Evolutionary conservation across 768 basidiomycete species (phyloP), one percentile per base, ranked within the genome.

Genomic region (Auricularia cornea): DNA sequence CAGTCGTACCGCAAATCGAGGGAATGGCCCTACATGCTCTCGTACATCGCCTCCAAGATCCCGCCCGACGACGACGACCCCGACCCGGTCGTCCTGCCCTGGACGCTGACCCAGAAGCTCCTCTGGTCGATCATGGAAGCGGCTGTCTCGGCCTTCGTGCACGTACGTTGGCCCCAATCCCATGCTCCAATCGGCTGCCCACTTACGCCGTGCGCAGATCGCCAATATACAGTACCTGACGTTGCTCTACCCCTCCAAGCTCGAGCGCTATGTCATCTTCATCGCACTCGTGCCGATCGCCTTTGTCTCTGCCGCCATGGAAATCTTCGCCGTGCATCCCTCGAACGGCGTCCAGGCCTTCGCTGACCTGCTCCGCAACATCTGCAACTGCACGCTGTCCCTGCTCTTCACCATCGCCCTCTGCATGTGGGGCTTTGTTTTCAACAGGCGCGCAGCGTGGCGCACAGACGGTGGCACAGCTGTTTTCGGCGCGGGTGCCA

Each of bases 211-310:
- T 38, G 16, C 35, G 35, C 35, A 38, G 35, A 89, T 94, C 59
- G 96, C 97, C 0, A 95, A 98, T 72, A 97, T 99, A 59, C 97
- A 98, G 73, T 98, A 98, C 74, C 80, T 99, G 61, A 96, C 97
- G 6, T 81, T 98, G 12, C 80, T 99, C 11, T 99, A 92, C 72
- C 97, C 97, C 6, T 98, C 96, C 26, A 78, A 83, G 29, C 82
- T 96, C 28, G 97, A 98, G 76, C 89, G 86, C 3, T 78, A 88
- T 35, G 83, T 99, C 41, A 93, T 99, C 57, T 88, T 93, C 70
- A 76, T 84, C 48, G 80, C 98, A 11, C 83, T 99, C 20, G 93
- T 88, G 3, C 97, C 97, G 0, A 81, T 98, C 23, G 94, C 94
- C 3, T 75, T 98, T 65, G 80, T 89, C 1, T 87, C 94, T 0